Percentiles rank a stretch among this genome's conserved stretches.
Conservation (phyloP, 129 eudicot species). For the Oenanthe sinensis region DNA sequence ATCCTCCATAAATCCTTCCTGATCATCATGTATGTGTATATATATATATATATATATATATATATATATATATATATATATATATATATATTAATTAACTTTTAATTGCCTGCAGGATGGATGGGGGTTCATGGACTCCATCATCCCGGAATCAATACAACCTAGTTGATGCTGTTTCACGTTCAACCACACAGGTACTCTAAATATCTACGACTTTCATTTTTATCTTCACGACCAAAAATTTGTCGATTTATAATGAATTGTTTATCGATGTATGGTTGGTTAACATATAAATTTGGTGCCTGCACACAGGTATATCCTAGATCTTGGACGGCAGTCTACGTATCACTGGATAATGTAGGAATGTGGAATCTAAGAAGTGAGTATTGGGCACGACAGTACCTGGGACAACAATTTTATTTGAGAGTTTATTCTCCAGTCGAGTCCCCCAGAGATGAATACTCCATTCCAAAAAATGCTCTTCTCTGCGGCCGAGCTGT, state of each 20-base stretch:
- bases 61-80: not conserved
- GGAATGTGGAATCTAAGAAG: constrained; percentile 94
- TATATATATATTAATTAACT: not conserved
- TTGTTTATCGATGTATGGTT: not conserved
- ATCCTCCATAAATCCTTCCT: not conserved
- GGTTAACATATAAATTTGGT: not conserved
- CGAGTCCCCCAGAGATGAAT: constrained; percentile 59
- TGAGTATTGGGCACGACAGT: constrained; percentile 73
- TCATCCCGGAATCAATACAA: constrained; percentile 45
- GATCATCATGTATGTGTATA: not conserved
- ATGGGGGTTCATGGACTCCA: constrained; percentile 55
- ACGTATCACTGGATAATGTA: constrained; percentile 61
- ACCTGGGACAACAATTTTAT: constrained; percentile 79
- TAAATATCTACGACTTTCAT: not conserved
- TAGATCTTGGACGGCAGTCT: constrained; percentile 68
- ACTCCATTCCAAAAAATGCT: constrained; percentile 60
- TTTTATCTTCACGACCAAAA: no score
- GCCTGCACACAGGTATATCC: constrained; percentile 61
- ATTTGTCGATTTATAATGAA: no score
- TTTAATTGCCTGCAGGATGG: constrained; percentile 46
- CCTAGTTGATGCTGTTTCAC: constrained; percentile 56
- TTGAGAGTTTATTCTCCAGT: constrained; percentile 63
- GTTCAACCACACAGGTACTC: constrained; percentile 56
- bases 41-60: not conserved
- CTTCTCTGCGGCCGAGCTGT: constrained; percentile 74